Evolutionary conservation across 805 yeast species (phyloP).

Genomic region (Kuraishia cidri): DNA sequence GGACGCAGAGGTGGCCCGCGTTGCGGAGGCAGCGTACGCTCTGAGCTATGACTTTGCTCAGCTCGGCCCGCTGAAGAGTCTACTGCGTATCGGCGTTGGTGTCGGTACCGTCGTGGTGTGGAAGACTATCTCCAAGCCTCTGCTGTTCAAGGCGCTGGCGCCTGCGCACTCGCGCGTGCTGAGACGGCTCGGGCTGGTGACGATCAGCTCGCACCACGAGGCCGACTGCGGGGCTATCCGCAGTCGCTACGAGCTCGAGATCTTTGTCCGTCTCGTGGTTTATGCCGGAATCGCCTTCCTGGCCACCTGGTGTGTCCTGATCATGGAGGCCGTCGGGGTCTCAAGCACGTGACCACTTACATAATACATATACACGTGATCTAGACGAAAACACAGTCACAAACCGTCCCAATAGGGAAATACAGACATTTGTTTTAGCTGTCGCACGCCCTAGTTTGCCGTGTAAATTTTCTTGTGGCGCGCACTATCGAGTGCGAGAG

Average conservation of each 20-base stretch:
- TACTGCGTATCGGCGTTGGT: slow-evolving; percentile 52
- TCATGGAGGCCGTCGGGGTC: slow-evolving; percentile 5
- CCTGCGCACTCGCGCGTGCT: slow-evolving; percentile 20
- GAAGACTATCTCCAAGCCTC: slow-evolving; percentile 68
- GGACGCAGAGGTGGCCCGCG: too few relatives aligned
- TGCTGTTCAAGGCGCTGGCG: slow-evolving; percentile 46
- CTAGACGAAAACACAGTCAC: background rate
- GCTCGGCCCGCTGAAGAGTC: slow-evolving; percentile 30
- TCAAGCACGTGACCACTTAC: slow-evolving; percentile 1
- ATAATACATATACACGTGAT: background rate
- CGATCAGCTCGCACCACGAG: background rate
- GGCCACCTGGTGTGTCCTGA: slow-evolving; percentile 35
- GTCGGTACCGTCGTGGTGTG: slow-evolving; percentile 54
- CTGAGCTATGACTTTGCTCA: slow-evolving; percentile 31
- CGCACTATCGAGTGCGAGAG: too few relatives aligned
- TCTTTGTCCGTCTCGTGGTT: slow-evolving; percentile 65
- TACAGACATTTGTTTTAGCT: too few relatives aligned
- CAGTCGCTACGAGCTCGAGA: slow-evolving; percentile 65
- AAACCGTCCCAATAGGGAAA: too few relatives aligned
- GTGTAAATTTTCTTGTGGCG: too few relatives aligned
- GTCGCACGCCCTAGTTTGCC: too few relatives aligned
- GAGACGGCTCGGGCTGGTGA: slow-evolving; percentile 26
- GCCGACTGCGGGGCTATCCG: slow-evolving; percentile 37
- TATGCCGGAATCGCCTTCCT: slow-evolving; percentile 72
- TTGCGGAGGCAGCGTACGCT: slow-evolving; percentile 10